Conservation (phyloP, 2,329 filamentous ascomycete species). For the Neurospora sp. region DNA sequence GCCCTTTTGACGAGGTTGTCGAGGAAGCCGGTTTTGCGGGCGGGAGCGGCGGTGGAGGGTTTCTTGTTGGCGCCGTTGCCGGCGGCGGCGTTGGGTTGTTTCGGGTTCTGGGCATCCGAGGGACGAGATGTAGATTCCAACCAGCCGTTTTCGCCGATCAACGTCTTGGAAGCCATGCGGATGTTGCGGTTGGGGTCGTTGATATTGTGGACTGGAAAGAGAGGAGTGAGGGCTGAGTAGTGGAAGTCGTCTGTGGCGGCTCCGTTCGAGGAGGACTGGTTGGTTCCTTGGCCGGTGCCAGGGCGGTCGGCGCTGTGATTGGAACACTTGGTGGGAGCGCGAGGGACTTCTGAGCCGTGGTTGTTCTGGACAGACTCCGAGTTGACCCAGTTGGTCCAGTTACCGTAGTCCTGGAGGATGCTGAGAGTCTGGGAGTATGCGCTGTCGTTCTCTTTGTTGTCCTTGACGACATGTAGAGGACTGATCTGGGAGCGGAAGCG, state of each 20-base stretch:
- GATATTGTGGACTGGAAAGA: not conserved
- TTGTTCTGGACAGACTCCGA: conserved; percentile 19
- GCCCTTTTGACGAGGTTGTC: conserved; percentile 42
- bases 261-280: not conserved
- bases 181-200: conserved; percentile 10
- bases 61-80: not conserved
- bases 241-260: conserved; percentile 16
- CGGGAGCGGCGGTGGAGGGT: not conserved
- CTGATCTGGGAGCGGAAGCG: conserved; percentile 11
- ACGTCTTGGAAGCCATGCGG: conserved; percentile 36
- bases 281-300: not conserved
- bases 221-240: not conserved
- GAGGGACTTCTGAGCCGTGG: not conserved
- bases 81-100: conserved; percentile 8
- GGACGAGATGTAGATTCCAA: conserved; percentile 32
- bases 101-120: conserved; percentile 14
- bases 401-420: conserved; percentile 12
- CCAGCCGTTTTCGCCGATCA: conserved; percentile 49
- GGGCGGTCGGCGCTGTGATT: not conserved
- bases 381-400: conserved; percentile 4
- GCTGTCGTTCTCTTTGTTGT: conserved; percentile 5
- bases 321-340: not conserved
- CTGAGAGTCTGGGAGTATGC: conserved; percentile 2
- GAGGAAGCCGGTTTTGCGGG: conserved; percentile 28
- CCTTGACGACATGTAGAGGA: conserved; percentile 19